These are phyloP conservation scores for Leccinum subrobustum DNA, from an alignment of 1,284 basidiomycete species.

Conservation along the genomic window DNA sequence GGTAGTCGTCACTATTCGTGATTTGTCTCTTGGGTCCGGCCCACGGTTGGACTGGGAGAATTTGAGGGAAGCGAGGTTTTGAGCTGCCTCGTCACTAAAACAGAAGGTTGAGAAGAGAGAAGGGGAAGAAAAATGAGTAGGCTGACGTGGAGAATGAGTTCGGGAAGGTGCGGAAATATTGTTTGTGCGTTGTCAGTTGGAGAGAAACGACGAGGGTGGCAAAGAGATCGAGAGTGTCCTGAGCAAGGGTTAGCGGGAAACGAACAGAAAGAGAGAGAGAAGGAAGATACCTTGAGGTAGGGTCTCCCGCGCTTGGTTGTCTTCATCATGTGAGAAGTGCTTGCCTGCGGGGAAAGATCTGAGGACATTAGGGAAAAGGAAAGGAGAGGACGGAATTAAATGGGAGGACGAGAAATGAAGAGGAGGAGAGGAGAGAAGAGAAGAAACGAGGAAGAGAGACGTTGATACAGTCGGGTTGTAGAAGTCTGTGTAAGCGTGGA, in stretches of 20 bases:
- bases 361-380: constrained; percentile 37
- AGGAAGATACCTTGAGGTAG: constrained; percentile 75
- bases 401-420: constrained; percentile 22
- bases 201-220: constrained; percentile 96
- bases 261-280: constrained; percentile 4
- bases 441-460: constrained; percentile 32
- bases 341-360: constrained; percentile 42
- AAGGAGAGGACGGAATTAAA: constrained; percentile 29
- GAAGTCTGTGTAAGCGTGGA: constrained; percentile 13
- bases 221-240: constrained; percentile 99
- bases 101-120: constrained; percentile 20
- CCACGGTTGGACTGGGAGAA: constrained; percentile 99
- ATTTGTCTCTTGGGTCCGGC: constrained; percentile 95
- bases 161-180: constrained; percentile 93
- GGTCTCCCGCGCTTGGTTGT: constrained; percentile 92
- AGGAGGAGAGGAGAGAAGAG: constrained; percentile 21
- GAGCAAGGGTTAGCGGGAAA: constrained; percentile 1
- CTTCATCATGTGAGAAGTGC: constrained; percentile 93
- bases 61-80: constrained; percentile 93
- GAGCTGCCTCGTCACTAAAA: constrained; percentile 89
- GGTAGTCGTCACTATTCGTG: constrained; percentile 96
- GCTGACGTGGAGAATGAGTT: constrained; percentile 95
- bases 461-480: constrained; percentile 27
- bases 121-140: constrained; percentile 6
- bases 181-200: constrained; percentile 85